A percentile compares a stretch with the other conserved stretches of the same genome.
Conservation (phyloP, 257 asterid genomes). For the Solanum piurae region DNA sequence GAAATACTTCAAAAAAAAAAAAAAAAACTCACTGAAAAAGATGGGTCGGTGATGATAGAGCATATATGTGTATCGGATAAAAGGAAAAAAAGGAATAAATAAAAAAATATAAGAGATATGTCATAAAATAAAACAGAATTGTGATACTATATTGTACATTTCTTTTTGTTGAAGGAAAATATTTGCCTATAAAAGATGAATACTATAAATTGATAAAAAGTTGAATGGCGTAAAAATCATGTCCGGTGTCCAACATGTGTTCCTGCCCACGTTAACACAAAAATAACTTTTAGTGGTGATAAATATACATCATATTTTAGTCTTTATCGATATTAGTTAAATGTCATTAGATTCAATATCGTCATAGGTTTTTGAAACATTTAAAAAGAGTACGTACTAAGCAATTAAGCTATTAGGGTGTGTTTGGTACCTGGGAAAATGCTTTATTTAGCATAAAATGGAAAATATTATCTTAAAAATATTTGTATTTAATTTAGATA, state of each 20-base stretch:
- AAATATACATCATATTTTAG: too few species aligned
- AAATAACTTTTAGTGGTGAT: fast-evolving
- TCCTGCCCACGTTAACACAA: too few species aligned
- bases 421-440: too few species aligned
- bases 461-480: too few species aligned
- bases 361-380: too few species aligned
- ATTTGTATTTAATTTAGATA: too few species aligned
- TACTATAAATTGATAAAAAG: background rate
- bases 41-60: background rate
- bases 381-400: too few species aligned
- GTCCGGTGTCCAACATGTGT: background rate
- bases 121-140: background rate
- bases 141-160: background rate
- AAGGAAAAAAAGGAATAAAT: background rate
- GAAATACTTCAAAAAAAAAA: too few species aligned
- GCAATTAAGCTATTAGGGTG: too few species aligned
- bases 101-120: background rate
- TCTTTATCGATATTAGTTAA: too few species aligned
- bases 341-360: too few species aligned
- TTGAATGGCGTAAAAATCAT: background rate
- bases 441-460: too few species aligned
- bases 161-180: background rate
- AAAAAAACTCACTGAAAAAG: background rate
- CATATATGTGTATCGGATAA: background rate
- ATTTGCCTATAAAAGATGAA: background rate